Conservation (phyloP, 2,329 filamentous ascomycete genomes). For the Thielaviopsis punctulata region DNA sequence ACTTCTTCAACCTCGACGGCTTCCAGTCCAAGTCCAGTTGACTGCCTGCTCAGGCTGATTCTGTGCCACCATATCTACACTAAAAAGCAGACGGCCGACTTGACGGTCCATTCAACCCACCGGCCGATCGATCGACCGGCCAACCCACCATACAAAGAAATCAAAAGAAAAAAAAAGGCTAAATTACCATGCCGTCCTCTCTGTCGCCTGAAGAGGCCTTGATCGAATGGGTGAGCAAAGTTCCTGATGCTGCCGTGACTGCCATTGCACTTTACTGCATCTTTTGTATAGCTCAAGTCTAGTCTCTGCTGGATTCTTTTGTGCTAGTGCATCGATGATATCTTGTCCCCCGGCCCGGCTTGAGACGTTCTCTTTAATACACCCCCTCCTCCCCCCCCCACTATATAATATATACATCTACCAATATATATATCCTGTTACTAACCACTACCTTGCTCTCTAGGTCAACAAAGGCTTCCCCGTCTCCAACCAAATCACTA, state of each 20-base stretch:
- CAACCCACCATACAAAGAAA: background rate
- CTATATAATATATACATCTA: background rate
- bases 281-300: no score
- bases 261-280: background rate
- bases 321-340: background rate
- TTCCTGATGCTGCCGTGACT: background rate
- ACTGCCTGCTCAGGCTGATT: constrained; percentile 5
- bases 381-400: background rate
- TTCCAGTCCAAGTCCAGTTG: background rate
- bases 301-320: background rate
- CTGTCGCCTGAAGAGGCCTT: constrained; percentile 11
- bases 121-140: background rate
- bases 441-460: constrained; percentile 1
- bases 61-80: background rate
- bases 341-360: background rate
- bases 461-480: constrained; percentile 26
- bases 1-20: background rate
- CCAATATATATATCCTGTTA: background rate
- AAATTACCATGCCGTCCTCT: constrained; percentile 2
- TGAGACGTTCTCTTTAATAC: background rate
- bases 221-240: constrained; percentile 10
- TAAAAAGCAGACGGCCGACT: constrained; percentile 1
- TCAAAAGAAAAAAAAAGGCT: background rate
- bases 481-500: constrained; percentile 28
- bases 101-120: background rate